Base-by-base conservation (phyloP, 108 stramenopile species). In the Discostella pseudostelligera region DNA sequence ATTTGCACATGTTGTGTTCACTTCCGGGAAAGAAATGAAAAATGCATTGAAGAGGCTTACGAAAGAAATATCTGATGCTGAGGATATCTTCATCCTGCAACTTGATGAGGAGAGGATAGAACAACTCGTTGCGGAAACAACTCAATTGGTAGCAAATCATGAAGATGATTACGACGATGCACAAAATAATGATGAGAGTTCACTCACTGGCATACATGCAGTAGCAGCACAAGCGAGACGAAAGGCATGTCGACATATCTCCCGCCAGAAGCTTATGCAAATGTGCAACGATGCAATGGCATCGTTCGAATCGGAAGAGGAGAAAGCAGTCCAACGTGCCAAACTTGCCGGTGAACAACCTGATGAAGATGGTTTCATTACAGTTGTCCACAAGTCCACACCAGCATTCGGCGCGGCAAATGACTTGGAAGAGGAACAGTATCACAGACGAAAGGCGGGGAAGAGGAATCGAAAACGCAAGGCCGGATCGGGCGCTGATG, bases 321-420 rank as follows among this genome's bases (percentile, higher is more conserved):
- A 86, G 22, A 86, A 90, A 69, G 86, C 79, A 24, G 72, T 49
- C n/a, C 69, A 62, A 56, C 73, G 71, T 13, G 76, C 76, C 28
- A 74, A 67, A 73, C 43, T 35, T 12, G 69, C 79, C 4, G 70
- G 60, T 0, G 82, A 79, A 56, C 59, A 80, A 56, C 87, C 87
- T 0, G 92, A 93, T 63, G 92, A 88, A 22, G 92, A 93, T 78
- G 92, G 92, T 16, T 93, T 93, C 71, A 71, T 93, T 24, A 90
- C 87, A 9, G 87, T 93, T 7, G 69, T 82, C 6, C 85, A 86
- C 62, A 65, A 78, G 8, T 51, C 82, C 20, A 61, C 70, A 4
- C 74, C 70, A 19, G 70, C 81, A 0, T 85, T 81, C 26, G 87
- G 76, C 13, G 63, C 57, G 26, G 56, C 84, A 14, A 67, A 62